A percentile compares a stretch with the other conserved stretches of the same genome.
Conservation (phyloP, 352 stramenopile genomes). For the Globisporangium perplexum region DNA sequence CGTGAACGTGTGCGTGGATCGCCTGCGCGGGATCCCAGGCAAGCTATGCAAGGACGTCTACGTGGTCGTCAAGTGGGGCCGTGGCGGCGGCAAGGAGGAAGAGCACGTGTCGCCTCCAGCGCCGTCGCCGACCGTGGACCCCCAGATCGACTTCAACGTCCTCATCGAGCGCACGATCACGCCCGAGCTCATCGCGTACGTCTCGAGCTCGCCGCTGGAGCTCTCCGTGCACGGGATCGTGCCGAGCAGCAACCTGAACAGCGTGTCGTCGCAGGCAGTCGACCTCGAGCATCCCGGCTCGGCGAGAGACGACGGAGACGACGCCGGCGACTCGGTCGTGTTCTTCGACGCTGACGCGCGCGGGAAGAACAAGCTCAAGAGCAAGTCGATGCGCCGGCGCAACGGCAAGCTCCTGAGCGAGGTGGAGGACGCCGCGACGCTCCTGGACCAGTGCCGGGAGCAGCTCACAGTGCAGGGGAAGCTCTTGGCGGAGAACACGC, state of each 20-base stretch:
- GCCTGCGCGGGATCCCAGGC: slow-evolving; percentile 52
- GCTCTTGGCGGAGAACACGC: slow-evolving; percentile 50
- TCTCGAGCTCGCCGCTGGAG: slow-evolving; percentile 46
- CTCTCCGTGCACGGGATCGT: slow-evolving; percentile 64
- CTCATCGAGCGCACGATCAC: slow-evolving; percentile 53
- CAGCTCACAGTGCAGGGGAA: slow-evolving; percentile 49
- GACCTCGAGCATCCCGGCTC: slow-evolving; percentile 17
- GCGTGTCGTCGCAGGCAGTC: slow-evolving; percentile 47
- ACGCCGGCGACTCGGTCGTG: slow-evolving; percentile 23
- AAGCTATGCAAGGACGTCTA: slow-evolving; percentile 70
- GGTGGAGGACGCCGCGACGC: slow-evolving; percentile 20
- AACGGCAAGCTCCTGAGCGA: slow-evolving; percentile 25
- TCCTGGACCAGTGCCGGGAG: slow-evolving; percentile 38
- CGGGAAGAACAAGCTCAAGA: slow-evolving; percentile 27
- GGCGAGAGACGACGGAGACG: slow-evolving; percentile 17
- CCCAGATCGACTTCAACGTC: slow-evolving; percentile 48
- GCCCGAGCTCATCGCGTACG: slow-evolving; percentile 32
- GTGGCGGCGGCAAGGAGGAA: slow-evolving; percentile 7
- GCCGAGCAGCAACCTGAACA: slow-evolving; percentile 70
- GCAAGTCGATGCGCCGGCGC: slow-evolving; percentile 34
- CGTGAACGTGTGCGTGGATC: slow-evolving; percentile 42
- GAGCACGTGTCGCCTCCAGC: slow-evolving; percentile 46
- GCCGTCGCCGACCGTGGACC: slow-evolving; percentile 45
- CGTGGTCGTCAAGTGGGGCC: slow-evolving; percentile 48
- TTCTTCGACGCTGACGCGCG: slow-evolving; percentile 53